These are phyloP conservation scores for Sicyos edulis DNA, from an alignment of 306 rosid species.

Conservation along the genomic window DNA sequence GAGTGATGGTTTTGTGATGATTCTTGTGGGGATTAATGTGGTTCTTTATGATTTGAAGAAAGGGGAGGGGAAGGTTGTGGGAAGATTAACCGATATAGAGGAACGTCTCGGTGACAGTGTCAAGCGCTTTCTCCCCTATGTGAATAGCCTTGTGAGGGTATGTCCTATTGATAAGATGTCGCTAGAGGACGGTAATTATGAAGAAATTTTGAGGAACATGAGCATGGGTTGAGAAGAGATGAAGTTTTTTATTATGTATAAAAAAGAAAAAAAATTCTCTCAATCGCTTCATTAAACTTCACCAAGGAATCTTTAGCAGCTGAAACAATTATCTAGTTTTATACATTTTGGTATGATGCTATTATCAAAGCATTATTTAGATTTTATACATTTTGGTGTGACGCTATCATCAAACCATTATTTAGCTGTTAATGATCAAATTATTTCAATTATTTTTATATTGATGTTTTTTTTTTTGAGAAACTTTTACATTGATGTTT, in stretches of 20 bases:
- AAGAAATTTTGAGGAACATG: neutral
- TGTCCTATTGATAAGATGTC: conserved; percentile 9
- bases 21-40: conserved; percentile 18
- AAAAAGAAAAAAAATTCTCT: no score
- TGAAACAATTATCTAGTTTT: no score
- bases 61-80: neutral
- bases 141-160: conserved; percentile 31
- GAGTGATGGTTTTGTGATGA: conserved; percentile 24
- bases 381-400: no score
- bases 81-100: neutral
- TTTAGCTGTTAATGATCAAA: no score
- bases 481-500: no score
- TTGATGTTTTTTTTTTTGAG: no score
- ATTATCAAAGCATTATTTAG: no score
- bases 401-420: no score
- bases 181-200: neutral
- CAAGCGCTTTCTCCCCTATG: conserved; percentile 29
- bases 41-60: conserved; percentile 23
- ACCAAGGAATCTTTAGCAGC: no score
- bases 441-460: no score
- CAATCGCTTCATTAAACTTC: no score
- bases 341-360: no score
- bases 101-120: neutral
- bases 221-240: neutral
- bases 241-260: neutral